These are phyloP conservation scores for Termitomyces sp. DNA, from an alignment of 768 basidiomycete species.

Conservation along the genomic window DNA sequence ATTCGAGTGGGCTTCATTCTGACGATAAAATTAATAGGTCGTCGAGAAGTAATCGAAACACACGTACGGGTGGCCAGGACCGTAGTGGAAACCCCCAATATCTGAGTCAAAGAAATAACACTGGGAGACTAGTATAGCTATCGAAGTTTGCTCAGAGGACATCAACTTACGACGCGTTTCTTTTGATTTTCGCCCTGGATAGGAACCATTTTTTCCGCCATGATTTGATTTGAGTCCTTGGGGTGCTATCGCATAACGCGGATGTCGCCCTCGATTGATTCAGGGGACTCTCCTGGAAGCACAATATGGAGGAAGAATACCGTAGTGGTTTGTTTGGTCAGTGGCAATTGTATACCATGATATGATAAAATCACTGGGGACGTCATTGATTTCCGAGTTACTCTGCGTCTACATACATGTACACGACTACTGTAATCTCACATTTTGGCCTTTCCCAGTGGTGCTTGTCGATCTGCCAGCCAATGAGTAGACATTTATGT, in stretches of 20 bases:
- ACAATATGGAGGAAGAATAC: neutral
- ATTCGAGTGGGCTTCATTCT: slow-evolving; percentile 98
- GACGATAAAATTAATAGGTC: slow-evolving; percentile 7
- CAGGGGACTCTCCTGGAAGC: neutral
- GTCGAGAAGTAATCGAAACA: slow-evolving; percentile 3
- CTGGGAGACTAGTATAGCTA: slow-evolving; percentile 33
- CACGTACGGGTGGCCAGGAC: slow-evolving; percentile 85
- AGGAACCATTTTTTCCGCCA: slow-evolving; percentile 54
- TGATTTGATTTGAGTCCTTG: slow-evolving; percentile 20
- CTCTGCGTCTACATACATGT: neutral
- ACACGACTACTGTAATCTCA: slow-evolving; percentile 21
- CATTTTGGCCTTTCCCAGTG: slow-evolving; percentile 64
- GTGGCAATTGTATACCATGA: neutral
- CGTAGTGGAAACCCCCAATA: slow-evolving; percentile 99
- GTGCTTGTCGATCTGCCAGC: slow-evolving; percentile 44
- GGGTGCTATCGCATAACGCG: slow-evolving; percentile 11
- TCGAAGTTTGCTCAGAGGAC: slow-evolving; percentile 9
- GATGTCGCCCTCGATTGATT: neutral
- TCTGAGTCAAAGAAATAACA: slow-evolving; percentile 99
- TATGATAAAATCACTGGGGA: neutral
- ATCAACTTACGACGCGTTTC: slow-evolving; percentile 78
- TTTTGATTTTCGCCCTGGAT: slow-evolving; percentile 72
- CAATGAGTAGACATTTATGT: slow-evolving; percentile 1
- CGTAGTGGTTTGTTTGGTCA: slow-evolving; percentile 12
- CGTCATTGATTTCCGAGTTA: slow-evolving; percentile 4